Base-by-base conservation (phyloP, 2,329 filamentous ascomycete species). In the Cryoendolithus antarcticus region DNA sequence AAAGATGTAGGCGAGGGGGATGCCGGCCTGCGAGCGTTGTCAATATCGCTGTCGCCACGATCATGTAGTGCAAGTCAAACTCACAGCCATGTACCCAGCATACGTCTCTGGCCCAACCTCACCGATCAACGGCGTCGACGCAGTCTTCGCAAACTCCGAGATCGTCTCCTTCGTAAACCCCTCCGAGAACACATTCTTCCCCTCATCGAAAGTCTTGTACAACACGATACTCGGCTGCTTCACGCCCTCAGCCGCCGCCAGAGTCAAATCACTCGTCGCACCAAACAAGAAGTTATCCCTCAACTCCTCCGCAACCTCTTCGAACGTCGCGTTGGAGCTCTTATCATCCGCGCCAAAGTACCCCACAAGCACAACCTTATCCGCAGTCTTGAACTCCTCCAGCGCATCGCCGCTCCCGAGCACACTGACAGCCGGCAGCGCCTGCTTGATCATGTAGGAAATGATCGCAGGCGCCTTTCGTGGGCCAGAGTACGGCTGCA, bases 81-180 rank as follows among this genome's bases (percentile, higher is more conserved):
- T 51, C 64, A 75, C 72, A 39, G 80, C 77, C 82, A 96, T 98
- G 75, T 98, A 98, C 58, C 74, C 77, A 45, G 83, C 74, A 71
- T 98, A 98, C 49, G 91, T 98, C 65, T 96, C 91, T 46, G 91
- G 91, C 55, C 89, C 89, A 53, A 98, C 82, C 70, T 95, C 91
- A 47, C 91, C 91, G 50, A 98, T 80, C 56, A 98, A 72, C 48
- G 91, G 91, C 44, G 83, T 93, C 52, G 88, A 79, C 44, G 86
- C 71, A 35, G 77, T 79, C 73, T 86, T 88, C 62, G 83, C 77
- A 67, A 94, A 98, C 51, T 72, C 72, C 59, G 78, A 75, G 56
- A 98, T 86, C 37, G 77, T 75, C 45, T 88, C 84, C 44, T 73
- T 74, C 32, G 86, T 82, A 57, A 96, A 88, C 63, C 84, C 80